Base-by-base conservation (phyloP, 768 basidiomycete genomes). In the Tephrocybe sp. region DNA sequence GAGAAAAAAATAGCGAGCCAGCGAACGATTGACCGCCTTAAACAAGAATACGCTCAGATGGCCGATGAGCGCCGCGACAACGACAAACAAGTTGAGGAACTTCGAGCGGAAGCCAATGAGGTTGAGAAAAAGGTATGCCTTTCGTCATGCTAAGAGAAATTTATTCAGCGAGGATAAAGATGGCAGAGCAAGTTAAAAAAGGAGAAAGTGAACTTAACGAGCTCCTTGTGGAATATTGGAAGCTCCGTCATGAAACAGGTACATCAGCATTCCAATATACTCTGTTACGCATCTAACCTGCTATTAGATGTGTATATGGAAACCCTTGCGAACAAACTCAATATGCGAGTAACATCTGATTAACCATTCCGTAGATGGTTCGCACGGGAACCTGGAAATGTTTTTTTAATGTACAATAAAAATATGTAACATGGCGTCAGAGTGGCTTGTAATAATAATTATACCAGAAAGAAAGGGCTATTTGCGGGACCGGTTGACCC, bases 141-240 rank as follows among this genome's bases (percentile, higher is more conserved):
- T 31, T 6, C 11, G 5, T 10, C 36, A 20, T 26, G 33, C 20
- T 36, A 20, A 30, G 34, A 19, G 23, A 23, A 13, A 1, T 12
- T 30, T 41, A 4, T 44, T 36, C 22, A 41, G n/a, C n/a, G n/a
- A 31, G 22, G 14, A 32, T 38, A 0, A 57, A 92, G 89, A 92
- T 87, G 77, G 72, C 79, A 1, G 86, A 89, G 41, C 89, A 90
- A 59, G 68, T 91, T 48, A 84, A 79, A 62, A 73, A 73, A 52
- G 90, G 83, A 58, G 89, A 94, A 66, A 69, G 67, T 6, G 91
- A 94, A 63, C 72, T 95, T n/a, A 84, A 85, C 56, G 84, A 89
- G 50, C 73, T 97, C 16, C 74, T 97, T 35, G 71, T 80, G 8
- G 92, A 92, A 64, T 94, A 96, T 65, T 91, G 87, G 84, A 83